Conservation (phyloP, 2,329 filamentous ascomycete genomes). For the Bipolaris bicolor region DNA sequence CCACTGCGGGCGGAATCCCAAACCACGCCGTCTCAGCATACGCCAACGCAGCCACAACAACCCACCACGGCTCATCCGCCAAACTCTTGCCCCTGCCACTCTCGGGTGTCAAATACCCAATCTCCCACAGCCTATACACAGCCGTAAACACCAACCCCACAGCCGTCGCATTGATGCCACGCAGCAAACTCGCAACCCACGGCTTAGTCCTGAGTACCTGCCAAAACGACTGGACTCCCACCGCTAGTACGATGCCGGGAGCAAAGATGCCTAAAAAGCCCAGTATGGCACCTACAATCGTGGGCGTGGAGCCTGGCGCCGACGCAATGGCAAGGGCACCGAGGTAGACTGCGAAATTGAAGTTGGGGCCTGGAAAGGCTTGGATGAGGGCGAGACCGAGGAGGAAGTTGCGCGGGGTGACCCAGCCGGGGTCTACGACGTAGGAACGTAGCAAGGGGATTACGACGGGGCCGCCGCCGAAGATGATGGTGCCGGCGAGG, state of each 20-base stretch:
- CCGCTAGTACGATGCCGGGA: constrained; percentile 48
- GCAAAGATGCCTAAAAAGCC: constrained; percentile 51
- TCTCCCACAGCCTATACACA: constrained; percentile 54
- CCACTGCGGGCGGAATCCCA: constrained; percentile 46
- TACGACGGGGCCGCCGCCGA: constrained; percentile 55
- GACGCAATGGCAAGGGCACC: constrained; percentile 49
- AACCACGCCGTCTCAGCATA: constrained; percentile 53
- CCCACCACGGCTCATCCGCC: constrained; percentile 53
- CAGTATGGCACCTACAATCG: constrained; percentile 46
- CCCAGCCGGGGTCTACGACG: constrained; percentile 72
- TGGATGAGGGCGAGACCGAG: constrained; percentile 75
- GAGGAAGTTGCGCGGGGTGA: constrained; percentile 72
- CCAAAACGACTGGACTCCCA: constrained; percentile 51
- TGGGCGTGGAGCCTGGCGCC: constrained; percentile 18
- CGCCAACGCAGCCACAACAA: constrained; percentile 51
- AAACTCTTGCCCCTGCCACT: constrained; percentile 45
- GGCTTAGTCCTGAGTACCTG: constrained; percentile 44
- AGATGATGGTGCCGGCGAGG: constrained; percentile 69
- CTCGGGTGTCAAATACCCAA: constrained; percentile 51
- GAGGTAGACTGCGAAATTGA: constrained; percentile 59
- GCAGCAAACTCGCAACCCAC: constrained; percentile 43
- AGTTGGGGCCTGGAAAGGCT: constrained; percentile 69
- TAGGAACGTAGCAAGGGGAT: constrained; percentile 53
- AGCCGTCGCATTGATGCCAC: constrained; percentile 52
- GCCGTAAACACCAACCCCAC: constrained; percentile 54